Evolutionary conservation across 75 land plant species (phyloP), one percentile per base, ranked within the genome.

Genomic region (Azolla pinnata): DNA sequence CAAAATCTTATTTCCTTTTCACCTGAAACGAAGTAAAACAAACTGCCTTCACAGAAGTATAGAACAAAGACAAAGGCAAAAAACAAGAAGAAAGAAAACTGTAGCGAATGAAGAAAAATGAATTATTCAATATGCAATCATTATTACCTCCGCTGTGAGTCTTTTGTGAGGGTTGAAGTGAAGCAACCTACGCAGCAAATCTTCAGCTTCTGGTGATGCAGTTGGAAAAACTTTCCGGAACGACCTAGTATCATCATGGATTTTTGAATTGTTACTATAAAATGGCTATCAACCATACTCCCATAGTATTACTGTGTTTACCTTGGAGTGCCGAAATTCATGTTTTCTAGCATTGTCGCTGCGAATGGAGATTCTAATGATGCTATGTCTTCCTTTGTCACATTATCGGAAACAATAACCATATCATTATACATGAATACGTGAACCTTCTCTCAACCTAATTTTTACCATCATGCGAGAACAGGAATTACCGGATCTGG

Each of bases 101-200:
- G 16, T 9, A 57, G 45, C 10, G 10, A 57, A 28, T 28, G 59
- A 8, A 9, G 10, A 28, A 35, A 12, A 42, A 21, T 9, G 16
- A 60, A 20, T 17, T 16, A 52, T 20, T 52, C 20, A 52, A 9
- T 16, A 52, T 52, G 20, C 20, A 9, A 16, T 20, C 8, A 20
- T 52, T 17, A 9, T n/a, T 38, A 71, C 74, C 64, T 72, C 75
- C 28, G 75, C 75, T 66, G 75, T 66, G 2, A 72, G 12, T 34
- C 75, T 48, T 55, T 66, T 72, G 31, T 66, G 63, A 52, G 75
- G 75, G 33, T 72, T 72, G 42, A 72, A 72, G 40, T 72, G 75
- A 33, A 72, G 44, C 38, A 72, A 35, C 45, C 68, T 66, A 21
- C 40, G 50, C 24, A 72, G 40, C 33, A 72, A 20, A 46, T 72